phyloP scores from a whole-genome alignment of 139 green algal genomes.

The Chlorella vulgaris region DNA sequence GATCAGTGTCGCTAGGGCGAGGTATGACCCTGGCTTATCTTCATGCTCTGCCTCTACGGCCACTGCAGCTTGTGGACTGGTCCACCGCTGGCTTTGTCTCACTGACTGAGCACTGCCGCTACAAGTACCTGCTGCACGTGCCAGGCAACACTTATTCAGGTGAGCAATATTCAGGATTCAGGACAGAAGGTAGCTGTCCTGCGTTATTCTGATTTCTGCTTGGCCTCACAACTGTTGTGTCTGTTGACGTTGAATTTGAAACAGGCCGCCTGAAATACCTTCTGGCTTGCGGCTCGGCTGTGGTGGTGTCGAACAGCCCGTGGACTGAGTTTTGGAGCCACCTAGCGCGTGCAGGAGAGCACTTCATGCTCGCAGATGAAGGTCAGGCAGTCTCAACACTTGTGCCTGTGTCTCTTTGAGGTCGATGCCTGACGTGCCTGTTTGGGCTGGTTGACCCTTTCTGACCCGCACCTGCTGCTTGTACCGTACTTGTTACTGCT shows the following conservation, averaged over 20 bases:
- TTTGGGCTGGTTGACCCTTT: no score
- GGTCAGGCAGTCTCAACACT: not conserved
- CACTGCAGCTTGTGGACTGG: conserved; percentile 23
- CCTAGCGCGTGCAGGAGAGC: not conserved
- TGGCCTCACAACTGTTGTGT: not conserved
- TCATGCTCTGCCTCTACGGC: no score
- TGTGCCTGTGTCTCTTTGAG: not conserved
- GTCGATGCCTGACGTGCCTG: no score
- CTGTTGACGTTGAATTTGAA: not conserved
- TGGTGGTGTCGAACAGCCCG: not conserved
- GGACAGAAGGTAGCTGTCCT: not conserved
- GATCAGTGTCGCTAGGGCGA: no score
- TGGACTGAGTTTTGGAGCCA: conserved; percentile 21
- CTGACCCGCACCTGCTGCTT: not conserved
- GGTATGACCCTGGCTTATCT: no score
- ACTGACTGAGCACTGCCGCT: conserved; percentile 10
- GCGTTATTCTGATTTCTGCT: not conserved
- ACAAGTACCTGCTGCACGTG: conserved; percentile 21
- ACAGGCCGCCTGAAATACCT: conserved; percentile 29
- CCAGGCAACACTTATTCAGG: conserved; percentile 17
- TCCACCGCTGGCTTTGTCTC: not conserved
- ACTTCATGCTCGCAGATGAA: not conserved
- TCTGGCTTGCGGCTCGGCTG: conserved; percentile 17
- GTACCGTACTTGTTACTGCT: not conserved
- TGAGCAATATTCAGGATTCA: not conserved